phyloP scores from a whole-genome alignment of 225 moss, liverwort and hornwort genomes.

The Straminergon stramineum region DNA sequence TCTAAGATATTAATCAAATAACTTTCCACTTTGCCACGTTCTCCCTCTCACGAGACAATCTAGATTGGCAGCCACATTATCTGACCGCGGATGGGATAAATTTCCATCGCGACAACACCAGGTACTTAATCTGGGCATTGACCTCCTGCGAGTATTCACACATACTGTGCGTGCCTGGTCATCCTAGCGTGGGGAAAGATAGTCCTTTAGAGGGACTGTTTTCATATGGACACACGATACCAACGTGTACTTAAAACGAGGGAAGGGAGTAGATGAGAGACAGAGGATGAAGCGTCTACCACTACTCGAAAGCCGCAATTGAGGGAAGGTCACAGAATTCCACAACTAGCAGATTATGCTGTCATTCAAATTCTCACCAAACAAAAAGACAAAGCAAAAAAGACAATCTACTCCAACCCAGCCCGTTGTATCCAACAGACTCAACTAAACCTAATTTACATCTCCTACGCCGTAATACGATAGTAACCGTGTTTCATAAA shows the following conservation, averaged over 20 bases:
- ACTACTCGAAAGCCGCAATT: background rate
- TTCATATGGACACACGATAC: background rate
- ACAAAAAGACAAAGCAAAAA: background rate
- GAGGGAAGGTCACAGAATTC: background rate
- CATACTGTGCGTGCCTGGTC: background rate
- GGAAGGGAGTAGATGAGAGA: background rate
- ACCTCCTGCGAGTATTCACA: background rate
- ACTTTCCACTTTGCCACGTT: background rate
- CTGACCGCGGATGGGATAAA: background rate
- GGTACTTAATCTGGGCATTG: background rate
- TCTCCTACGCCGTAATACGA: background rate
- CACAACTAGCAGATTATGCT: background rate
- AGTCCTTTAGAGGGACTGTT: background rate
- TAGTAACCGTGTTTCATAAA: background rate
- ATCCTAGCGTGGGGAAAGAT: background rate
- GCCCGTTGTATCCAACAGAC: background rate
- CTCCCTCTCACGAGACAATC: background rate
- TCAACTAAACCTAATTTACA: slow-evolving; percentile 16
- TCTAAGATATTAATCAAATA: background rate
- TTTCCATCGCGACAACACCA: background rate
- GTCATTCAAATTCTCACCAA: background rate
- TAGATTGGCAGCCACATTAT: background rate
- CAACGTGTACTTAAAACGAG: background rate
- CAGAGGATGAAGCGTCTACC: background rate
- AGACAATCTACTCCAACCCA: background rate